phyloP scores from a whole-genome alignment of 768 basidiomycete species.

The Megacollybia marginata region DNA sequence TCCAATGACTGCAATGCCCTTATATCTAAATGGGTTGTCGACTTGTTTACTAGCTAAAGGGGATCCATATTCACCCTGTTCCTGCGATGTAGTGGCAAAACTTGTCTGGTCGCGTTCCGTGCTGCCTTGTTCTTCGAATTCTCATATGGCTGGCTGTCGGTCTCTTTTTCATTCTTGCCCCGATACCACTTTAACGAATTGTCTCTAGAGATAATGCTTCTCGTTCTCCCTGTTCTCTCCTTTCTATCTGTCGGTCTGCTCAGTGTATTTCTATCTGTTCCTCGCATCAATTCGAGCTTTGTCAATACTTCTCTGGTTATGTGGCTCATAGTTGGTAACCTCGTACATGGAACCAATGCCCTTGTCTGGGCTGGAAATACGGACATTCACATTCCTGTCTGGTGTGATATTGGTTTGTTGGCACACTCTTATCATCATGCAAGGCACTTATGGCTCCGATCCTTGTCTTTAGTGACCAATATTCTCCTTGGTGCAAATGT shows the following conservation, averaged over 20 bases:
- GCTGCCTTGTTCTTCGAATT: neutral
- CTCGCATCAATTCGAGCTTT: constrained; percentile 37
- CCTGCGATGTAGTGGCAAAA: no score
- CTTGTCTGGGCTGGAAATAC: constrained; percentile 55
- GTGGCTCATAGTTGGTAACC: constrained; percentile 44
- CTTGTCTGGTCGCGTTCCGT: neutral
- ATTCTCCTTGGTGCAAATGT: constrained; percentile 42
- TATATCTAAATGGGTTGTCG: neutral
- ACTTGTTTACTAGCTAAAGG: neutral
- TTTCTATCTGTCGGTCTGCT: constrained; percentile 37
- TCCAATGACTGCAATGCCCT: neutral
- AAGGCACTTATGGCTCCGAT: neutral
- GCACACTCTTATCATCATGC: neutral
- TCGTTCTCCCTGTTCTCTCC: constrained; percentile 31
- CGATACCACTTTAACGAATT: neutral
- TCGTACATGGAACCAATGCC: constrained; percentile 50
- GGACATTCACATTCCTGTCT: constrained; percentile 38
- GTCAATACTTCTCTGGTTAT: constrained; percentile 38
- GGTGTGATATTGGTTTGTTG: constrained; percentile 72
- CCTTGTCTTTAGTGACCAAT: constrained; percentile 37
- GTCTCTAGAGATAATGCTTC: constrained; percentile 19
- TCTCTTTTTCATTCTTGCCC: neutral
- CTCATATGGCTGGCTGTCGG: neutral
- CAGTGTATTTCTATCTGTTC: constrained; percentile 31
- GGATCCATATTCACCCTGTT: no score